Evolutionary conservation across 129 eudicot genomes (phyloP), one percentile per base, ranked within the genome.

Genomic region (Ambrosia trifida): DNA sequence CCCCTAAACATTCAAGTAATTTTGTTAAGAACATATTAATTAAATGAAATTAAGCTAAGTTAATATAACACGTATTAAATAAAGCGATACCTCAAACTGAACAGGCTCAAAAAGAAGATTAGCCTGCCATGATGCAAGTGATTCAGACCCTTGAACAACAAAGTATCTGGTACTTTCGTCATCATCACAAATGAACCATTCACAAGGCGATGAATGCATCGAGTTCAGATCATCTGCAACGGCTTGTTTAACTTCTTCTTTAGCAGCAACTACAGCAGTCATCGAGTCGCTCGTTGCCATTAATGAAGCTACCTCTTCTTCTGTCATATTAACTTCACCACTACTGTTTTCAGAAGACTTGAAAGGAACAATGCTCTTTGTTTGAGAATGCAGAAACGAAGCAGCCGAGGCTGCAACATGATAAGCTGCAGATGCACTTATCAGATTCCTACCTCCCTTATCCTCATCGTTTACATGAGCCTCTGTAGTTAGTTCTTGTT

Each of bases 241-340:
- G 41, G 97, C 99, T 68, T 94, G 99, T 81, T 94, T 94, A 24
- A 94, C 94, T 78, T 90, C 99, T 79, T 94, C 99, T 76, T 94
- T 87, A 1, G 98, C 98, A 33, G 97, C 98, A 65, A 94, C 98
- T 14, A 94, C 96, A 40, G 96, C 83, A 10, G 98, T 89, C 35
- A 93, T 91, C 3, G 96, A 85, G 73, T 89, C 96, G 2, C 95
- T 92, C 64, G 98, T 84, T 4, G 96, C 98, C 96, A 92, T 92
- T 16, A 89, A 75, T 3, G 98, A 85, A 35, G 98, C 96, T 75
- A 89, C 72, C 13, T 89, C 95, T 13, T 78, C 82, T 58, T 80
- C 79, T 35, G 75, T 79, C 84, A 83, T 81, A 47, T 72, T 50
- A 30, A 46, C 51, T 35, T 43, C 82, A 20, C 31, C 47, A 9